Base-by-base conservation (phyloP, 352 stramenopile species). In the Phytophthora pistaciae region DNA sequence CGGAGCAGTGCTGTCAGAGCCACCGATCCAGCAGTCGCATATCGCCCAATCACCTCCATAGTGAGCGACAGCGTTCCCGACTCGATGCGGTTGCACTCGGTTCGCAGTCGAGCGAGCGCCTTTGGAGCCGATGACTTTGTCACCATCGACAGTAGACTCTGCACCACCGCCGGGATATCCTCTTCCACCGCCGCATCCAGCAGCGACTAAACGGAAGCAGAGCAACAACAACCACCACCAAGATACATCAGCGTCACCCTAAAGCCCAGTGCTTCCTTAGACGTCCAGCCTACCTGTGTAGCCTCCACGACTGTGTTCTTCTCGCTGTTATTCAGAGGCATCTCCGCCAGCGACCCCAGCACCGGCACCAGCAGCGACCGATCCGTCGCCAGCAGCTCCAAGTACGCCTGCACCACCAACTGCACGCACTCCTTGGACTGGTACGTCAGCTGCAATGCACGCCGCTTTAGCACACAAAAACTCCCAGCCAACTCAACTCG, bases 361-460 rank as follows among this genome's bases (percentile, higher is more conserved):
- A 96, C 87, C 42, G 89, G 87, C 23, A 94, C 89, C 7, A 96
- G 77, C 50, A 96, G 64, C n/a, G 82, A 80, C 27, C 85, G 71
- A 20, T 96, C 89, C n/a, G 80, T 92, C 6, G 87, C 71, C 18
- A 96, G 70, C 50, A 96, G 74, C 64, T 95, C 89, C 27, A 92
- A 59, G 67, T 94, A 95, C 9, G 86, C 77, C 53, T 91, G 64
- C 8, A 95, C 64, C 3, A 96, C 89, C 8, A 96, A 60, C n/a
- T 85, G 64, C 6, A 95, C 85, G 66, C 89, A 96, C 56, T 93
- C 80, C 36, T 84, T 83, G 1, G 89, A 95, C 62, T 95, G 87
- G 64, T 92, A 94, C 20, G 86, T 94, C 40, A 96, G n/a, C n/a
- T n/a, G n/a, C n/a, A n/a, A n/a, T n/a, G n/a, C n/a, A n/a, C n/a